Base-by-base conservation (phyloP, 306 rosid genomes). In the Spatholobus suberectus region DNA sequence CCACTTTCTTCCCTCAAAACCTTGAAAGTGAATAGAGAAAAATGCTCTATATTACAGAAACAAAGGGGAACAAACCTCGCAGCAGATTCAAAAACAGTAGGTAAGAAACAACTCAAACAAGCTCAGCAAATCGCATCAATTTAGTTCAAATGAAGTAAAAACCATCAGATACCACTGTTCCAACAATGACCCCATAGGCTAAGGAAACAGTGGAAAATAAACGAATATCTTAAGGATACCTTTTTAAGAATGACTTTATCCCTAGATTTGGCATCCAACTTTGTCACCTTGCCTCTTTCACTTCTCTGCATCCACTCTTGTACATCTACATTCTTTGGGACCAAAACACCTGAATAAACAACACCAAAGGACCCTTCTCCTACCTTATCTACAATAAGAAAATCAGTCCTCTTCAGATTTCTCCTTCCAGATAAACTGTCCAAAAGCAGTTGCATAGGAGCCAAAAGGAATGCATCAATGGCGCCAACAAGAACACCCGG, bases 311-410 rank as follows among this genome's bases (percentile, higher is more conserved):
- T 49, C 61, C 27, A 75, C 78, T 85, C 83, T 38, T 89, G 89
- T n/a, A 68, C 82, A 63, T 51, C 61, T 46, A 70, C 87, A 75
- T 87, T 89, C 73, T 85, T 93, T 0, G 96, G 94, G 46, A 89
- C 88, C 73, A 93, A 46, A 8, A 86, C 87, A 55, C 93, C 96
- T 49, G 93, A 79, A 84, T 91, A 93, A 59, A 91, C 97, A 82
- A 93, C 78, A 23, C 97, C 97, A 51, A 91, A 91, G 20, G 94
- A 90, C 10, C 97, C 97, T 85, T 93, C 97, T 44, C 96, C 96
- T 29, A 93, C 26, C 81, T 91, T 93, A 10, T 88, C 89, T 13
- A 91, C 91, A 35, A 93, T 76, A 75, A 89, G 82, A 79, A 93
- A 91, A 77, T 91, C 92, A 14, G 85, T 41, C 46, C 85, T 78